A percentile compares a stretch with the other conserved stretches of the same genome.
phyloP scores from a whole-genome alignment of 2,329 filamentous ascomycete species.

The Scedosporium boydii region DNA sequence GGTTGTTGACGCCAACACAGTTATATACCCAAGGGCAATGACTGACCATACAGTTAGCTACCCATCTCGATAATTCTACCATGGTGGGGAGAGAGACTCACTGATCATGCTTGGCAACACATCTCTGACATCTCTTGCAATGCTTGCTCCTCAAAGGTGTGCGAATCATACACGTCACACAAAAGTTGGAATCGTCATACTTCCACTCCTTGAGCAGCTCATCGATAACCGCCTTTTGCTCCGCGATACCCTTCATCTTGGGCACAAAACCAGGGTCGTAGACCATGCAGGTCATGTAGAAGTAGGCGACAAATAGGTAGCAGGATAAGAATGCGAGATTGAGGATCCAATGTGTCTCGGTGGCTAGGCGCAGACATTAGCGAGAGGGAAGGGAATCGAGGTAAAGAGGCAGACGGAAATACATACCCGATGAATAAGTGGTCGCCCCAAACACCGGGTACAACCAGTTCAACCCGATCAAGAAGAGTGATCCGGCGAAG shows the following conservation, averaged over 20 bases:
- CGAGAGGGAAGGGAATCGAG: not conserved
- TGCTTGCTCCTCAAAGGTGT: conserved; percentile 92
- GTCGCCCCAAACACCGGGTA: conserved; percentile 54
- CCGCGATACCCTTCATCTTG: conserved; percentile 77
- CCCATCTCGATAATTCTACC: not conserved
- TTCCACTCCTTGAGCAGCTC: conserved; percentile 77
- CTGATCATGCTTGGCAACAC: conserved; percentile 96
- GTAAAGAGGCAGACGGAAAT: not conserved
- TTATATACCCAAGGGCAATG: conserved; percentile 98
- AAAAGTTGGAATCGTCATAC: conserved; percentile 92
- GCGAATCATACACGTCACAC: conserved; percentile 87
- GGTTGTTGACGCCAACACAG: conserved; percentile 90
- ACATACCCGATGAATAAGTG: conserved; percentile 38
- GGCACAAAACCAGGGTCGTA: conserved; percentile 90
- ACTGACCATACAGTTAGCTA: conserved; percentile 31
- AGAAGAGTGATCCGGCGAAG: conserved; percentile 79
- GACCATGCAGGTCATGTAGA: conserved; percentile 78
- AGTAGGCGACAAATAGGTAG: conserved; percentile 65
- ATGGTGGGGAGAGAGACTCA: conserved; percentile 36
- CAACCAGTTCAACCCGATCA: conserved; percentile 68
- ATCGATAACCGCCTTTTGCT: conserved; percentile 83
- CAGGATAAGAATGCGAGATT: conserved; percentile 66
- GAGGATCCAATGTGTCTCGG: conserved; percentile 50
- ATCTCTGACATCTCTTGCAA: conserved; percentile 82
- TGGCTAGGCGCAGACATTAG: conserved; percentile 10